These are phyloP conservation scores for Pythium periplocum DNA, from an alignment of 352 stramenopile species.

Conservation along the genomic window DNA sequence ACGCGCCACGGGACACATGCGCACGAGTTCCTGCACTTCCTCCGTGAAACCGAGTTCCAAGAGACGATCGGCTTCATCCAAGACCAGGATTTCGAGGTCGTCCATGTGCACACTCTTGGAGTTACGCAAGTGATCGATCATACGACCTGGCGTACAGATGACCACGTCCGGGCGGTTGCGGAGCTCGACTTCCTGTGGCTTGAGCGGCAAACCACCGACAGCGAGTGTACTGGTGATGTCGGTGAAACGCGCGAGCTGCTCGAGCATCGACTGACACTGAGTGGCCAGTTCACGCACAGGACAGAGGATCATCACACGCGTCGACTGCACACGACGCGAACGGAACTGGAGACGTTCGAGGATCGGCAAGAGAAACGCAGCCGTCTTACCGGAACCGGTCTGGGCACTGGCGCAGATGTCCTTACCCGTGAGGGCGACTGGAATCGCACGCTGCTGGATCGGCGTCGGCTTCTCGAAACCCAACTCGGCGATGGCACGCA, in stretches of 20 bases:
- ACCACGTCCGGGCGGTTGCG: constrained; percentile 95
- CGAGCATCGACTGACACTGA: constrained; percentile 94
- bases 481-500: constrained; percentile 95
- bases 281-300: constrained; percentile 97
- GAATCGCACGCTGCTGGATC: constrained; percentile 92
- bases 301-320: constrained; percentile 95
- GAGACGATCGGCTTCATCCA: constrained; percentile 93
- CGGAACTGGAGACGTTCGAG: constrained; percentile 96
- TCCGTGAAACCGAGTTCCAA: constrained; percentile 98
- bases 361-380: constrained; percentile 97
- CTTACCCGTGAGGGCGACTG: constrained; percentile 91
- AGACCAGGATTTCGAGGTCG: constrained; percentile 96
- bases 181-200: constrained; percentile 94
- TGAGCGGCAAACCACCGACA: constrained; percentile 90
- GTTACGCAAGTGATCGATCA: constrained; percentile 98
- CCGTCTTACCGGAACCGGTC: constrained; percentile 98
- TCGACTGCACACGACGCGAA: constrained; percentile 79
- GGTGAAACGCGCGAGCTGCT: constrained; percentile 94
- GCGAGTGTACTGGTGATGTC: constrained; percentile 91
- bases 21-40: constrained; percentile 95
- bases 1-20: constrained; percentile 91
- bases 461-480: constrained; percentile 96
- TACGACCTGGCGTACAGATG: constrained; percentile 96
- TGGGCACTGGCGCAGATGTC: constrained; percentile 98
- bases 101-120: constrained; percentile 96